Evolutionary conservation across 768 basidiomycete genomes (phyloP), one percentile per base, ranked within the genome.

Genomic region (Rhodosporidiobolus sp.): DNA sequence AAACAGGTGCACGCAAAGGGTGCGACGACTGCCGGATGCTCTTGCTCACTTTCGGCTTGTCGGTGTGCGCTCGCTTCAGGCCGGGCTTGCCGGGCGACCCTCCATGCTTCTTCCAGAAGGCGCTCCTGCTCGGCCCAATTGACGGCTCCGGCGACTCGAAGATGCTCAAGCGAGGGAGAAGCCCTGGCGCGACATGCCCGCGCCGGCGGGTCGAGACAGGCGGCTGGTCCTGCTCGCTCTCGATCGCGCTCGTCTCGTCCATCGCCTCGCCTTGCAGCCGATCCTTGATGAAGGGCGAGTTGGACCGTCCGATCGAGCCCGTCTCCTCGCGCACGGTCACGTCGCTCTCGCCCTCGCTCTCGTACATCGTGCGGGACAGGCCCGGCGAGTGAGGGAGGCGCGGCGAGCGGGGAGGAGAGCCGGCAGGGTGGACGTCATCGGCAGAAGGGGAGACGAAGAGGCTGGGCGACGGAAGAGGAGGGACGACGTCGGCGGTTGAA

Each of bases 301-400:
- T 26, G 9, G 53, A 4, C 7, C 55, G 56, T 34, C 50, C 19
- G 17, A 49, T 4, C 55, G 32, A 12, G 19, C 57, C 5, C 50
- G 48, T 26, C 10, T 70, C 77, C 55, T 76, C 76, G 3, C 80
- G 80, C 57, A 83, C 81, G 12, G 83, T 83, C 30, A 82, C 82
- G 63, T 83, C 83, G 68, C 81, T 82, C 38, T 83, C 82, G 62
- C 80, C 78, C 17, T 79, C 76, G 59, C 70, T 67, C 24, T 69
- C 62, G 11, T 46, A 46, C 7, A 17, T 46, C 30, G 34, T 50
- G 24, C 61, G 70, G 46, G 4, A 24, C 7, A n/a, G 20, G 20
- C n/a, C 32, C 9, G 52, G 28, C 11, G 63, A 70, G 38, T 34
- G 59, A 30, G 65, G 30, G 38, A 43, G 43, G 55, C 49, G 60